These are phyloP conservation scores for Coniochaeta hoffmannii DNA, from an alignment of 2,329 filamentous ascomycete genomes.

Conservation along the genomic window DNA sequence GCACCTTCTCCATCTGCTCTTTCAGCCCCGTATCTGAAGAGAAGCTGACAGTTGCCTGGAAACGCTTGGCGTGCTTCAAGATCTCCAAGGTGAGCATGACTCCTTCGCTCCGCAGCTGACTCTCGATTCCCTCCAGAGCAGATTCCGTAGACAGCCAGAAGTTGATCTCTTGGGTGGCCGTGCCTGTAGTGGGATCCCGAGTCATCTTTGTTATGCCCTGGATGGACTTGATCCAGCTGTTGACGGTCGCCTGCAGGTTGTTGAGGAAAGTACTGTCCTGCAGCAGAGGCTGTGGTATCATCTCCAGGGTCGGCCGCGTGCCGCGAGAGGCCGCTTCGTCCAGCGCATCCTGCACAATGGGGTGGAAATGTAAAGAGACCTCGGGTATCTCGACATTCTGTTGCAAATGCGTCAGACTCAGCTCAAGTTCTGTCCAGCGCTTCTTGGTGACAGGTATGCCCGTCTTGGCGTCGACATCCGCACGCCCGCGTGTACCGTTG, in stretches of 20 bases:
- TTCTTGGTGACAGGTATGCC: conserved; percentile 97
- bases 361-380: conserved; percentile 78
- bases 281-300: conserved; percentile 68
- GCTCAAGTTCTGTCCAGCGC: conserved; percentile 87
- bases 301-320: conserved; percentile 65
- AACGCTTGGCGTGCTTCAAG: conserved; percentile 92
- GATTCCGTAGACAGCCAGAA: conserved; percentile 99
- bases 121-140: conserved; percentile 84
- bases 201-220: conserved; percentile 93
- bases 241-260: conserved; percentile 85
- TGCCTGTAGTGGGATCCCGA: conserved; percentile 66
- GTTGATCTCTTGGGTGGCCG: conserved; percentile 95
- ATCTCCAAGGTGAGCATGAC: conserved; percentile 90
- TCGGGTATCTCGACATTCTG: conserved; percentile 98
- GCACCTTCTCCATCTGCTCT: conserved; percentile 90
- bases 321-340: conserved; percentile 65
- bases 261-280: conserved; percentile 91
- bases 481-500: conserved; percentile 61
- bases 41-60: conserved; percentile 96
- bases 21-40: conserved; percentile 92
- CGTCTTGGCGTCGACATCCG: conserved; percentile 84
- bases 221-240: conserved; percentile 98
- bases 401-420: conserved; percentile 84
- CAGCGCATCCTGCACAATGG: conserved; percentile 77
- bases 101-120: conserved; percentile 79